A percentile compares a stretch with the other conserved stretches of the same genome.
Evolutionary conservation across 305 asterid genomes (phyloP).

Genomic region (Fraxinus velutina): DNA sequence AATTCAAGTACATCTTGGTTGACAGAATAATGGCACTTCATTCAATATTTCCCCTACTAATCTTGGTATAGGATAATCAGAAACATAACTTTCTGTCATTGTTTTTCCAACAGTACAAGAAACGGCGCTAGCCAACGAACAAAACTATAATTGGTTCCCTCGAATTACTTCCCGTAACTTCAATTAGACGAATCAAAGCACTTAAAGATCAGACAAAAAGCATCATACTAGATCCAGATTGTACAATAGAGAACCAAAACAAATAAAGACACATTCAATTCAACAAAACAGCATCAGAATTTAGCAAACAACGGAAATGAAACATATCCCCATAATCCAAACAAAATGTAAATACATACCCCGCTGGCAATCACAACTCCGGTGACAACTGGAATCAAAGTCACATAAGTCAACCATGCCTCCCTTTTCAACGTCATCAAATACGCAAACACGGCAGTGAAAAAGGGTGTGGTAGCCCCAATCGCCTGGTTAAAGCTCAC

Average conservation of each 20-base stretch:
- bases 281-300: conserved; percentile 2
- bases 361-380: conserved; percentile 85
- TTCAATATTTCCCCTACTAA: not conserved
- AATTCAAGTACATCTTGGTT: not conserved
- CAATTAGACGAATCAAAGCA: conserved; percentile 9
- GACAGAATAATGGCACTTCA: not conserved
- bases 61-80: not conserved
- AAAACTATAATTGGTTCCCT: not conserved
- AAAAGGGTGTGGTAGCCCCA: conserved; percentile 78
- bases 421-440: conserved; percentile 61
- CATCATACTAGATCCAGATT: not conserved
- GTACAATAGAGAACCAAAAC: conserved; percentile 8
- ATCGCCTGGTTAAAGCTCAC: conserved; percentile 77
- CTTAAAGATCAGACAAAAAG: not conserved
- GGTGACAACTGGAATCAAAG: conserved; percentile 72
- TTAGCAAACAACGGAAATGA: not conserved
- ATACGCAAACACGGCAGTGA: conserved; percentile 73
- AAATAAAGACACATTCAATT: not conserved
- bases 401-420: conserved; percentile 61
- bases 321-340: not conserved
- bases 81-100: not conserved
- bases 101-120: conserved; percentile 3
- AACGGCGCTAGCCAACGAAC: not conserved
- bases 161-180: not conserved
- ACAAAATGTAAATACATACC: conserved; percentile 37